These are phyloP conservation scores for Albizia julibrissin DNA, from an alignment of 306 rosid genomes.

Conservation along the genomic window DNA sequence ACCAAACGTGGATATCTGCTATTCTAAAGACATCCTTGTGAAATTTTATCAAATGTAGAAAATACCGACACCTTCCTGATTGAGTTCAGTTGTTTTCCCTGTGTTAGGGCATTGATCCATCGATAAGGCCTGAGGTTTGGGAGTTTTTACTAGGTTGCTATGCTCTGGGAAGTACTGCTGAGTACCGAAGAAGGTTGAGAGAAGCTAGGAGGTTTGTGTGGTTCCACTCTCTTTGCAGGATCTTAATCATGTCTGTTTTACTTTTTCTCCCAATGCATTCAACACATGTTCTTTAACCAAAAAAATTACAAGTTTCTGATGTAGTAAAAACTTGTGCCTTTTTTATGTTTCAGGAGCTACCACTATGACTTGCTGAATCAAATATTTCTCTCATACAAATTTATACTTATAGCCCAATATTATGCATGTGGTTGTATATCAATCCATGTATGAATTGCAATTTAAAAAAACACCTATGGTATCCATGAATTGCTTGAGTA, in stretches of 20 bases:
- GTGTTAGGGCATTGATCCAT: slow-evolving; percentile 88
- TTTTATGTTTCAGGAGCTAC: background rate
- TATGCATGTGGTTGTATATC: background rate
- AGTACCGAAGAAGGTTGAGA: slow-evolving; percentile 68
- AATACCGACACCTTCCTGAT: slow-evolving; percentile 32
- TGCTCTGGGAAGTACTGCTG: slow-evolving; percentile 73
- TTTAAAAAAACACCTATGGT: background rate
- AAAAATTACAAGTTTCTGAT: slow-evolving; percentile 2
- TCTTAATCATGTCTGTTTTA: slow-evolving; percentile 24
- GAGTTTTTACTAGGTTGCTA: slow-evolving; percentile 95
- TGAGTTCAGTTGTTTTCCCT: slow-evolving; percentile 28
- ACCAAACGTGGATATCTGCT: background rate
- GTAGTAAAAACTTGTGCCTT: background rate
- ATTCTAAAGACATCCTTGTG: slow-evolving; percentile 19
- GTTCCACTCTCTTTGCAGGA: slow-evolving; percentile 31
- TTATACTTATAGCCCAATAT: background rate
- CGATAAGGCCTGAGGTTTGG: slow-evolving; percentile 90
- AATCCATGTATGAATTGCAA: background rate
- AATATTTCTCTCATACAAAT: background rate
- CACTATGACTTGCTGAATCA: slow-evolving; percentile 19
- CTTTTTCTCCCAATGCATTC: background rate
- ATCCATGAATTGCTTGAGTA: background rate
- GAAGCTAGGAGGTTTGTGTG: slow-evolving; percentile 74
- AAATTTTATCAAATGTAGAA: slow-evolving; percentile 5
- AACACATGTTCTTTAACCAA: slow-evolving; percentile 27